Evolutionary conservation across 2,329 filamentous ascomycete species (phyloP).

Genomic region (Amauroascus niger): DNA sequence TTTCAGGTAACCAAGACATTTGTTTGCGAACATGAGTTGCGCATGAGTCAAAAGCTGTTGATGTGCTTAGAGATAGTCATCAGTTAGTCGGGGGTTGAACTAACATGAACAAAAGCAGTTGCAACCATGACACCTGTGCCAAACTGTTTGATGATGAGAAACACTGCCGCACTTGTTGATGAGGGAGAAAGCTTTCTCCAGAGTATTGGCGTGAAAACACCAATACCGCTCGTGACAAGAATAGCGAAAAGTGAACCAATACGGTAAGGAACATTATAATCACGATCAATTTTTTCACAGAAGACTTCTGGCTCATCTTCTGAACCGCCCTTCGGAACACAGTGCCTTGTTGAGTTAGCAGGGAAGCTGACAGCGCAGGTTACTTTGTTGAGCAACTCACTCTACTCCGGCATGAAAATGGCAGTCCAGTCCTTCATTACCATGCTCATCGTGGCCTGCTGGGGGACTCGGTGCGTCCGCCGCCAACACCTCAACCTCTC

Average conservation of each 20-base stretch:
- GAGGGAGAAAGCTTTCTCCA: slow-evolving; percentile 49
- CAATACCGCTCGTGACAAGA: slow-evolving; percentile 57
- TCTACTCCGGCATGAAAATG: slow-evolving; percentile 69
- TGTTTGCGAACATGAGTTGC: slow-evolving; percentile 59
- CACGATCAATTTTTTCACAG: slow-evolving; percentile 44
- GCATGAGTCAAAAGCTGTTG: slow-evolving; percentile 63
- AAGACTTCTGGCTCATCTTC: slow-evolving; percentile 26
- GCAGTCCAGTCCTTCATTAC: slow-evolving; percentile 39
- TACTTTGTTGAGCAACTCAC: slow-evolving; percentile 40
- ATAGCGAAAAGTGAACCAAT: slow-evolving; percentile 65
- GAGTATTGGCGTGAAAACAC: slow-evolving; percentile 59
- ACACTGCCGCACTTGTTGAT: slow-evolving; percentile 41
- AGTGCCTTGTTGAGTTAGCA: slow-evolving; percentile 36
- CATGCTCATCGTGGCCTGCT: slow-evolving; percentile 16
- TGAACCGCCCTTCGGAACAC: slow-evolving; percentile 42
- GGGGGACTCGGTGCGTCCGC: slow-evolving; percentile 13
- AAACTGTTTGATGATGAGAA: slow-evolving; percentile 52
- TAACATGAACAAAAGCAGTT: slow-evolving; percentile 59
- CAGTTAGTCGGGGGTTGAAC: slow-evolving; percentile 20
- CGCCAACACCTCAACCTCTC: slow-evolving; percentile 50
- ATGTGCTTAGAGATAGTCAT: neutral
- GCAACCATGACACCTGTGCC: slow-evolving; percentile 64
- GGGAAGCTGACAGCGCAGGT: neutral
- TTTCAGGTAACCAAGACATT: slow-evolving; percentile 54
- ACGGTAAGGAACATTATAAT: slow-evolving; percentile 59